phyloP scores from a whole-genome alignment of 2,329 filamentous ascomycete species.

The Aschersonia sp. region DNA sequence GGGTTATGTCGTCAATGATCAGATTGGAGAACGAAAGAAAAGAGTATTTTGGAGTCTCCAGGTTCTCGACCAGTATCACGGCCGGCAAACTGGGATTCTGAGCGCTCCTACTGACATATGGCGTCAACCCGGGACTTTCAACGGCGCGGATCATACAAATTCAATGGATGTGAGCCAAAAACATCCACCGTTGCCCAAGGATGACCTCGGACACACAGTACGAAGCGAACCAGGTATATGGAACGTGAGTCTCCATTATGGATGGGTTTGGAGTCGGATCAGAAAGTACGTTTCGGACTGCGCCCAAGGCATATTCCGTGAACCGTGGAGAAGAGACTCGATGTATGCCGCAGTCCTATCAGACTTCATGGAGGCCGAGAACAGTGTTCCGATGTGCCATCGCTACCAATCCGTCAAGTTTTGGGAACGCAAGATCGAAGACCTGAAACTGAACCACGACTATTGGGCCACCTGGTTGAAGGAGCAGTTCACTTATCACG shows the following conservation, averaged over 20 bases:
- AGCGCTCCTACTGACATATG: slow-evolving; percentile 25
- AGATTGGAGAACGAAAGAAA: slow-evolving; percentile 27
- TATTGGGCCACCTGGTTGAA: slow-evolving; percentile 39
- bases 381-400: slow-evolving; percentile 31
- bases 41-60: slow-evolving; percentile 36
- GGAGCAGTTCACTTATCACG: slow-evolving; percentile 37
- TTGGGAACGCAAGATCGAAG: slow-evolving; percentile 30
- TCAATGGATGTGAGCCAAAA: slow-evolving; percentile 13
- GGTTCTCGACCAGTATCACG: slow-evolving; percentile 33
- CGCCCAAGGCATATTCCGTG: slow-evolving; percentile 28
- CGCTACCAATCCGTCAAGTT: slow-evolving; percentile 38
- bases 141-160: slow-evolving; percentile 6
- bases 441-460: slow-evolving; percentile 26
- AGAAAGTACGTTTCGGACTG: slow-evolving; percentile 32
- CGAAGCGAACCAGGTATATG: slow-evolving; percentile 30
- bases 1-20: slow-evolving; percentile 20
- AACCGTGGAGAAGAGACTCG: slow-evolving; percentile 36
- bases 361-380: slow-evolving; percentile 35
- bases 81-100: slow-evolving; percentile 28
- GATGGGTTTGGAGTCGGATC: slow-evolving; percentile 35
- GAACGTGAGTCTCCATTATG: slow-evolving; percentile 32
- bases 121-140: slow-evolving; percentile 18
- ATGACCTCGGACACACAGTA: slow-evolving; percentile 25
- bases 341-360: slow-evolving; percentile 34
- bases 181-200: slow-evolving; percentile 26